These are phyloP conservation scores for Aureobasidium lini DNA, from an alignment of 2,329 filamentous ascomycete genomes.

Conservation along the genomic window DNA sequence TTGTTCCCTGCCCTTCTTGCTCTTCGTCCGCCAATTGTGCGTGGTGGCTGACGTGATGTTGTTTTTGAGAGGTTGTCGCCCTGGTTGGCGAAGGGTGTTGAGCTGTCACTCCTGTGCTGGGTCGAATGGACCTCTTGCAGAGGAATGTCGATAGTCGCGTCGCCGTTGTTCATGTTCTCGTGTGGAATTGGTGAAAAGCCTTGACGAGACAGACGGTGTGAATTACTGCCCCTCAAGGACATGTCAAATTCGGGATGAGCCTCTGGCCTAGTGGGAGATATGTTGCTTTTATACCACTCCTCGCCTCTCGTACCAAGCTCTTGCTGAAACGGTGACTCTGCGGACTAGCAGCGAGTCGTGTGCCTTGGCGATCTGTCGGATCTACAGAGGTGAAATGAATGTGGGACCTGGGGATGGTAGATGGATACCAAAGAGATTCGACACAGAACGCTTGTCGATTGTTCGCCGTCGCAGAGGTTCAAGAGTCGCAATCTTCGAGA, in stretches of 20 bases:
- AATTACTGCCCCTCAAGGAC: conserved; percentile 9
- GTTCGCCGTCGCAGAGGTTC: not conserved
- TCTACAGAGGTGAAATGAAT: conserved; percentile 3
- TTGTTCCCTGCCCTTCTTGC: conserved; percentile 28
- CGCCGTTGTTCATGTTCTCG: conserved; percentile 29
- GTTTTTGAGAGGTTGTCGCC: conserved; percentile 15
- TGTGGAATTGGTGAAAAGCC: conserved; percentile 23
- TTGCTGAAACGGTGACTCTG: conserved; percentile 1
- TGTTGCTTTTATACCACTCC: not conserved
- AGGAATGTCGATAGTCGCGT: conserved; percentile 55
- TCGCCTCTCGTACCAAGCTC: not conserved
- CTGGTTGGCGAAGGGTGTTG: conserved; percentile 22
- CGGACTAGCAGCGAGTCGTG: not conserved
- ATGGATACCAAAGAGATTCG: not conserved
- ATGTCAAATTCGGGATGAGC: not conserved
- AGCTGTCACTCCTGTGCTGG: conserved; percentile 31
- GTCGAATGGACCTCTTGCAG: conserved; percentile 46
- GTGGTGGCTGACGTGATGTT: conserved; percentile 28
- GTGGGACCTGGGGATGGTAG: conserved; percentile 2
- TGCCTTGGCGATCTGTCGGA: conserved; percentile 10
- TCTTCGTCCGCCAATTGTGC: conserved; percentile 30
- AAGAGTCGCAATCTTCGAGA: not conserved
- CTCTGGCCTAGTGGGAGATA: not conserved
- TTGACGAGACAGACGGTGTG: conserved; percentile 22
- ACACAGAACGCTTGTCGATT: not conserved